Percentiles rank a stretch among this genome's conserved stretches.
phyloP scores from a whole-genome alignment of 331 rosid genomes.

The Prunus yedoensis region DNA sequence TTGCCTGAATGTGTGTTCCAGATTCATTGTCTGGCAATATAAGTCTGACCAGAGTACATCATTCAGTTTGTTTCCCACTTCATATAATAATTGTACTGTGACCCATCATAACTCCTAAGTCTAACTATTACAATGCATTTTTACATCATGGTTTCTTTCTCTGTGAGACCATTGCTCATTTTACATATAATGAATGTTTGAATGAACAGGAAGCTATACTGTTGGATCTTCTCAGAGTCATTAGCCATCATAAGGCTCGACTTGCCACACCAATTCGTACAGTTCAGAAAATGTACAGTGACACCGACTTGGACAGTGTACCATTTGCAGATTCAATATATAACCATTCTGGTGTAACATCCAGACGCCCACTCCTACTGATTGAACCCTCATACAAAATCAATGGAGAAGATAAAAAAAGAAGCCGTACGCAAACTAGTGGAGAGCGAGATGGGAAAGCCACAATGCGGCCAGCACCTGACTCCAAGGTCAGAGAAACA shows the following conservation, averaged over 20 bases:
- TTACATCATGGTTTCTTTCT: background rate
- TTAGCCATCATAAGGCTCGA: conserved; percentile 89
- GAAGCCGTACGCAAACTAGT: conserved; percentile 42
- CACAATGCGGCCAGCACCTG: conserved; percentile 36
- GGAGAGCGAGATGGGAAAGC: conserved; percentile 64
- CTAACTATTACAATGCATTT: background rate
- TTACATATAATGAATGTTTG: conserved; percentile 18
- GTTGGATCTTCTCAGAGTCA: conserved; percentile 94
- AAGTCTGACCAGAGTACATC: too few relatives aligned
- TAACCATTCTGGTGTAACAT: conserved; percentile 40
- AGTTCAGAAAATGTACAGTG: conserved; percentile 67
- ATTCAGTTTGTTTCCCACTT: background rate
- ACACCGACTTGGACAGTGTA: conserved; percentile 64
- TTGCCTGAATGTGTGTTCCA: background rate
- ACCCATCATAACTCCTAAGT: background rate
- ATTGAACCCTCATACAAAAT: conserved; percentile 68
- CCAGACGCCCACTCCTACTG: conserved; percentile 66
- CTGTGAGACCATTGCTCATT: conserved; percentile 15
- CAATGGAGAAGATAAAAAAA: conserved; percentile 65
- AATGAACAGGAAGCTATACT: conserved; percentile 72
- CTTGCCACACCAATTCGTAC: conserved; percentile 99
- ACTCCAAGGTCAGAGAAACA: conserved; percentile 41
- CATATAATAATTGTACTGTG: background rate
- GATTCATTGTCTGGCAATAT: too few relatives aligned
- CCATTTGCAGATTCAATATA: conserved; percentile 68